Evolutionary conservation across 257 asterid genomes (phyloP), one percentile per base, ranked within the genome.

Genomic region (Solanum sitiens): DNA sequence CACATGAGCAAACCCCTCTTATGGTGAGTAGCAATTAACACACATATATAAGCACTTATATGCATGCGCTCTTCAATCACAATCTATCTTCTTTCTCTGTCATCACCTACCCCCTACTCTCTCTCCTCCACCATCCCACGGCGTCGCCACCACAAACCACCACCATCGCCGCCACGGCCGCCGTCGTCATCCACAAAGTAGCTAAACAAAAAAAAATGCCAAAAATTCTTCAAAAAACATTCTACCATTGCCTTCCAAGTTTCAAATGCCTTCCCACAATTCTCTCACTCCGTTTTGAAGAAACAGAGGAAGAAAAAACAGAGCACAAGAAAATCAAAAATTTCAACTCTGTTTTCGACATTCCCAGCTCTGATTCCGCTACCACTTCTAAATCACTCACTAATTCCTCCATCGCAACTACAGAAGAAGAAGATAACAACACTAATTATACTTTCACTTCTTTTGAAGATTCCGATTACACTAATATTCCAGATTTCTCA

Each of bases 211-310:
- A 12, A 75, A 92, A 89, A 86, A 93, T 94, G 98, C 92, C 98
- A 44, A 88, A 86, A 92, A 87, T 92, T 9, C 68, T 92, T 5
- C 90, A 90, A 91, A 95, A 92, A 87, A 92, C 91, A 93, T 92
- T 93, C 90, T 89, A 89, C 89, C 90, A 94, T 77, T 92, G 93
- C 91, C 88, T 95, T 91, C 89, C 97, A 93, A 95, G 92, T 68
- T 92, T 94, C 93, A 93, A 91, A 89, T 94, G 98, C 70, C 90
- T 95, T 20, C 98, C 97, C 76, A 83, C 93, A 44, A 59, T 73
- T 73, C 87, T 90, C 2, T 90, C 94, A 12, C 89, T 93, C 2
- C 83, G 92, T 71, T 23, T 87, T 27, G 83, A 90, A 89, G 67
- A 32, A 89, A 45, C n/a, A 14, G 88, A 88, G 15, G 90, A 87